Evolutionary conservation across 2,329 filamentous ascomycete genomes (phyloP), one percentile per base, ranked within the genome.

Genomic region (Cryoendolithus antarcticus): DNA sequence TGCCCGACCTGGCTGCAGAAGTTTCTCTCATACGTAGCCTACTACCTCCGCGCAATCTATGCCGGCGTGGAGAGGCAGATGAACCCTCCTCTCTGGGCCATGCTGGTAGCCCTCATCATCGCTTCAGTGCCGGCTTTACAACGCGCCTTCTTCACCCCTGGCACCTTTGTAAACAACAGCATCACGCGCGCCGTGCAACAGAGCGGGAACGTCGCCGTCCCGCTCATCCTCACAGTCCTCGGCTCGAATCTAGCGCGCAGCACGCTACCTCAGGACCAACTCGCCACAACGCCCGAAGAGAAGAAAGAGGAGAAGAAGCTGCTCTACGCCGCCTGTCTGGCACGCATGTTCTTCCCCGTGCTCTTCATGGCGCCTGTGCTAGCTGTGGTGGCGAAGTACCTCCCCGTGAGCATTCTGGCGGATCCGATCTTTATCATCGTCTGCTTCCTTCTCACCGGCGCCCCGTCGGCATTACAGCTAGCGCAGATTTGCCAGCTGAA

Each of bases 401-500:
- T 94, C 19, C 86, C 86, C 2, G 74, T 98, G 55, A 93, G 84
- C 67, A 96, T 98, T 51, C 69, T 98, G 28, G 91, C 93, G 58
- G 91, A 98, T 57, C 91, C 91, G 7, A 98, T 98, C 53, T 98
- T 98, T 61, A 80, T 98, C 50, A 85, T 98, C 50, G 91, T 98
- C 29, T 95, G 88, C 64, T 98, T 96, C 72, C 70, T 98, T 48
- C 81, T 98, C 49, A 89, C 86, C 0, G 91, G 91, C 29, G 91
- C 91, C 3, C 91, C 91, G 4, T 93, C 82, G 46, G 91, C 91
- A 19, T 70, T 98, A 47, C 91, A 98, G 64, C 67, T 98, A 55
- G 89, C 91, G 5, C 91, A 98, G 65, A 98, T 98, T 44, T 98
- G 91, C 65, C 91, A 96, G 70, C 83, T 96, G 65, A 98, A 98